Evolutionary conservation across 2,329 filamentous ascomycete species (phyloP), one percentile per base, ranked within the genome.

Genomic region (Paecilomyces formosus): DNA sequence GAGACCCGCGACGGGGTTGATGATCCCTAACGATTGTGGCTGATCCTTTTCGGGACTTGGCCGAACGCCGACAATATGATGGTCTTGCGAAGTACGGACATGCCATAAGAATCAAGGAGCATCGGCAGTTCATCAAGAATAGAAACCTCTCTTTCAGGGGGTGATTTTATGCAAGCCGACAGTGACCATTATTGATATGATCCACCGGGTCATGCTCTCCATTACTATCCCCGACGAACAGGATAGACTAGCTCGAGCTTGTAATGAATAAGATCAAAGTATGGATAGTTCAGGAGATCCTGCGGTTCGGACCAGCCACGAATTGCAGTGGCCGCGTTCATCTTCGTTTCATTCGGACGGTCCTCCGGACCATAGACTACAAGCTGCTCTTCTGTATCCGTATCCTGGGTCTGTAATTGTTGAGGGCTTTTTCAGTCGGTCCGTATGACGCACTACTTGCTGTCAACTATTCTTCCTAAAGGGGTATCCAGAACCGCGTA

Each of bases 11-110:
- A 35, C 54, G 54, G 30, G 31, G 22, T 30, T 33, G 50, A 57
- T 58, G 60, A 62, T 62, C 59, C 35, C 57, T 58, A 33, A 60
- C 30, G 60, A 62, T 60, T 53, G 58, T 56, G 55, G 60, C 21
- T 53, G 60, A 61, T 61, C 58, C 35, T 57, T 56, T 52, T 52
- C 50, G 50, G 50, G 50, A 28, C 26, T 26, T 28, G 50, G 21
- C 50, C 50, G 30, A 31, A 31, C 11, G 30, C 30, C 11, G 50
- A 52, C 50, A 11, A 28, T 52, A 28, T 52, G 22, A 24, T 52
- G 50, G 21, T 9, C 39, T 45, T 18, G n/a, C n/a, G 13, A 39
- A 39, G 35, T 39, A 39, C 39, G 39, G 39, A 18, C 18, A 45
- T 45, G n/a, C 6, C 39, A 31, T 31, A 31, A 31, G 30, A 31